These are phyloP conservation scores for Fraxinus ornus DNA, from an alignment of 305 asterid species.

Conservation along the genomic window DNA sequence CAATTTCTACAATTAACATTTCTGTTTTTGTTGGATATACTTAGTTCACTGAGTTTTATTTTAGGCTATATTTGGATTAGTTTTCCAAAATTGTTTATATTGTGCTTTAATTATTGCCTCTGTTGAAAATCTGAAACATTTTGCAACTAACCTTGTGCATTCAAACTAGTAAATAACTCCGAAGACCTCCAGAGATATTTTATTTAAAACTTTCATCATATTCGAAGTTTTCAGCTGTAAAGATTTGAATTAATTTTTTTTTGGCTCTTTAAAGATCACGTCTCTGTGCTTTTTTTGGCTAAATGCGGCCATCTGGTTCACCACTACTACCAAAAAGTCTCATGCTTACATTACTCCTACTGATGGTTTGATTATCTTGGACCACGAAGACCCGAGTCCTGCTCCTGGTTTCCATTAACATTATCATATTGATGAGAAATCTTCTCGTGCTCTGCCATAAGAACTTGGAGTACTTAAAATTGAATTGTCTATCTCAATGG, in stretches of 20 bases:
- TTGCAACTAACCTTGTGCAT: neutral
- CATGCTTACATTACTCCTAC: neutral
- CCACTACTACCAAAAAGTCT: neutral
- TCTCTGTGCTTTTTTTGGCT: neutral
- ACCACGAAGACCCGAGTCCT: neutral
- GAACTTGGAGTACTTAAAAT: neutral
- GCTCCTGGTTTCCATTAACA: neutral
- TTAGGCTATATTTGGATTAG: neutral
- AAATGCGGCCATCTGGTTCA: neutral
- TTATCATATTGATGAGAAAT: neutral
- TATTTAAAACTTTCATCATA: neutral
- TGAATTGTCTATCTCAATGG: neutral
- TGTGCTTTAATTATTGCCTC: neutral
- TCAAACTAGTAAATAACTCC: neutral
- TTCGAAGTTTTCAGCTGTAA: neutral
- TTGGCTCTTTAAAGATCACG: neutral
- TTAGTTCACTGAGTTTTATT: neutral
- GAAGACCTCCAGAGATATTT: neutral
- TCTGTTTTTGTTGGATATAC: constrained; percentile 1
- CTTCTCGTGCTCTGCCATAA: neutral
- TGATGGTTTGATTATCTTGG: neutral
- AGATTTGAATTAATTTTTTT: neutral
- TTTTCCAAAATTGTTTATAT: neutral
- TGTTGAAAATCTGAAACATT: neutral
- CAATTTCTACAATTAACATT: neutral